Conservation (phyloP, 2,329 filamentous ascomycete species). For the Alternaria postmessia region DNA sequence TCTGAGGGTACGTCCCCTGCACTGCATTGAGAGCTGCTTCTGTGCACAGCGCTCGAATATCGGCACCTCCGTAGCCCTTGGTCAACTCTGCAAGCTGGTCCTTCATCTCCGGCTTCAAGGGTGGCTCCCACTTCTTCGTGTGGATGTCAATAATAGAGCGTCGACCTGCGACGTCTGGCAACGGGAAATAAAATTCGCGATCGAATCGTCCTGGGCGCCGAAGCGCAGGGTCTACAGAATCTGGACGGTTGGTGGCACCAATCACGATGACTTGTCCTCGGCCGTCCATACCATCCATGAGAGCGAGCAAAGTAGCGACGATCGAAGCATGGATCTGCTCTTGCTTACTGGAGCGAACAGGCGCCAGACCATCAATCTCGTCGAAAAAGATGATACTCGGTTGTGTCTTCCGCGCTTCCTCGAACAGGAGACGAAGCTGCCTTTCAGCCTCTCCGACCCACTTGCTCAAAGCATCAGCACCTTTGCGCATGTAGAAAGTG, state of each 20-base stretch:
- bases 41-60: constrained; percentile 91
- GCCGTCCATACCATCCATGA: constrained; percentile 62
- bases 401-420: constrained; percentile 93
- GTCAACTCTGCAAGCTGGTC: constrained; percentile 83
- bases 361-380: constrained; percentile 95
- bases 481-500: constrained; percentile 99
- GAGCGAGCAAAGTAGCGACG: constrained; percentile 60
- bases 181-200: constrained; percentile 95
- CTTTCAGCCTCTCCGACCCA: constrained; percentile 99
- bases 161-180: constrained; percentile 82
- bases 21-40: constrained; percentile 96
- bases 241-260: constrained; percentile 95
- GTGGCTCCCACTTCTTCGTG: constrained; percentile 88
- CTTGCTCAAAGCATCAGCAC: constrained; percentile 95
- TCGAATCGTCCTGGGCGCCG: constrained; percentile 94
- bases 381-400: constrained; percentile 99
- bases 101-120: constrained; percentile 79
- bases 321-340: constrained; percentile 99
- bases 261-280: constrained; percentile 91
- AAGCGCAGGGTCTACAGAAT: constrained; percentile 95
- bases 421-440: constrained; percentile 90
- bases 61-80: constrained; percentile 96
- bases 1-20: constrained; percentile 93
- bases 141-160: constrained; percentile 93
- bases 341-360: constrained; percentile 95